Conservation (phyloP, 2,329 filamentous ascomycete species). For the Exutisphaerella laricina region DNA sequence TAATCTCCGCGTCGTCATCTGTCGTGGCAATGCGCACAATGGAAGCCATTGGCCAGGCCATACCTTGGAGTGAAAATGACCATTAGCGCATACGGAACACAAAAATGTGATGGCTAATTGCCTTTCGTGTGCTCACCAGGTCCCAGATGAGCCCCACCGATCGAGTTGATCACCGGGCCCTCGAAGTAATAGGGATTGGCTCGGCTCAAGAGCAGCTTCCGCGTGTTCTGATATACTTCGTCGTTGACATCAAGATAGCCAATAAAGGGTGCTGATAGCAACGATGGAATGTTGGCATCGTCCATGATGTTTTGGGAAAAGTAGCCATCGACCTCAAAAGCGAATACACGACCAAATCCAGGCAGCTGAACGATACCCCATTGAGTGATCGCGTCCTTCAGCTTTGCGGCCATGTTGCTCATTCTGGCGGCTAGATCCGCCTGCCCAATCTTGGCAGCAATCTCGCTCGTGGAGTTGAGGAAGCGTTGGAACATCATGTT, state of each 20-base stretch:
- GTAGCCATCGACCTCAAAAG: slow-evolving; percentile 43
- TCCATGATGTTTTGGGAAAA: slow-evolving; percentile 57
- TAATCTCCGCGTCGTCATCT: slow-evolving; percentile 44
- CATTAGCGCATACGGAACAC: too few species aligned
- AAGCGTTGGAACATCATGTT: slow-evolving; percentile 70
- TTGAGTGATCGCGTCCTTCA: slow-evolving; percentile 42
- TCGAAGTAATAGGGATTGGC: slow-evolving; percentile 48
- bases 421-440: slow-evolving; percentile 51
- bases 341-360: slow-evolving; percentile 39
- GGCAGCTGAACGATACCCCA: slow-evolving; percentile 39
- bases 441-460: slow-evolving; percentile 48
- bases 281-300: slow-evolving; percentile 64
- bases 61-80: too few species aligned
- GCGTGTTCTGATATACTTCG: slow-evolving; percentile 43
- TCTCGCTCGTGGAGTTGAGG: slow-evolving; percentile 49
- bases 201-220: slow-evolving; percentile 40
- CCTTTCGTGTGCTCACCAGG: too few species aligned
- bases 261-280: slow-evolving; percentile 60
- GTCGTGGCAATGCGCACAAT: slow-evolving; percentile 49
- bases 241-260: slow-evolving; percentile 47
- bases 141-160: slow-evolving; percentile 47
- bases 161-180: slow-evolving; percentile 44
- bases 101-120: too few species aligned
- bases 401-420: slow-evolving; percentile 47
- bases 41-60: slow-evolving; percentile 49